Evolutionary conservation across 2,329 filamentous ascomycete species (phyloP).

Genomic region (Pseudovirgaria hyperparasitica): DNA sequence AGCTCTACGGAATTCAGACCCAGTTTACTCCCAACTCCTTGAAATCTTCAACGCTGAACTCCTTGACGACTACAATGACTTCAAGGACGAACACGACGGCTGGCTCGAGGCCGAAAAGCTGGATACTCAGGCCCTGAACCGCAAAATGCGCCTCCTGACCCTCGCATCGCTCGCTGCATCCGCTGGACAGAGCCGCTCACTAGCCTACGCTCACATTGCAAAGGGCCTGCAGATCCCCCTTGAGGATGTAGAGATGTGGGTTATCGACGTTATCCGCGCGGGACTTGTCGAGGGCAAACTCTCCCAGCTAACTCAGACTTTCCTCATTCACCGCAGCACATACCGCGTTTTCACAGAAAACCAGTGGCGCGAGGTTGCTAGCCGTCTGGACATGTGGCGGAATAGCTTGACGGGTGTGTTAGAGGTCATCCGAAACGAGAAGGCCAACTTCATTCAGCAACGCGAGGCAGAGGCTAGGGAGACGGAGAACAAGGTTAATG

Average conservation of each 20-base stretch:
- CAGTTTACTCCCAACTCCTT: conserved; percentile 78
- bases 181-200: conserved; percentile 63
- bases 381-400: conserved; percentile 83
- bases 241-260: conserved; percentile 93
- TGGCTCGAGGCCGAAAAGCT: conserved; percentile 68
- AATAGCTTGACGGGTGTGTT: conserved; percentile 68
- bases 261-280: conserved; percentile 93
- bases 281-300: conserved; percentile 94
- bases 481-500: conserved; percentile 50
- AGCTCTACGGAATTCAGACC: conserved; percentile 72
- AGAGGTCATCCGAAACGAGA: conserved; percentile 64
- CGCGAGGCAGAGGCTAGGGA: conserved; percentile 67
- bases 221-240: conserved; percentile 70
- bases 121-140: conserved; percentile 63
- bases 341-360: conserved; percentile 96
- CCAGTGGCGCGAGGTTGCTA: conserved; percentile 93
- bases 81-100: conserved; percentile 78
- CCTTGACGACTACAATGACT: conserved; percentile 90
- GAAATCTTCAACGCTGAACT: conserved; percentile 92
- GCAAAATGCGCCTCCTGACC: conserved; percentile 93
- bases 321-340: conserved; percentile 89
- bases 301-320: conserved; percentile 81
- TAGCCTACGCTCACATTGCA: conserved; percentile 76
- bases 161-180: conserved; percentile 80
- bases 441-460: conserved; percentile 63